These are phyloP conservation scores for Macrotyloma uniflorum DNA, from an alignment of 306 rosid genomes.

Conservation along the genomic window DNA sequence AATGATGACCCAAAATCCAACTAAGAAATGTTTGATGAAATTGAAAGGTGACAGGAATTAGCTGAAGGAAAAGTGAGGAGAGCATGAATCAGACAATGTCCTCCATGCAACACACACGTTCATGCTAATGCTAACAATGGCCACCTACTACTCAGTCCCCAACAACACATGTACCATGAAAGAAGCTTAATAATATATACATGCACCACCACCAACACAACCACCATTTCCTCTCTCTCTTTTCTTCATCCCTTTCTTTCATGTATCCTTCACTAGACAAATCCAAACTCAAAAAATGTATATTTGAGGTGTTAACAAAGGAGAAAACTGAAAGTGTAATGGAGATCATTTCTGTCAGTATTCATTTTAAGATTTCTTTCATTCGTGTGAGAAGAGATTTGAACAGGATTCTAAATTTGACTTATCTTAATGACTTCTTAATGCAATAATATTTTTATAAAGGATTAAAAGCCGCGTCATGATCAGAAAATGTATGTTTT, in stretches of 20 bases:
- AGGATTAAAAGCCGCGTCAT: background rate
- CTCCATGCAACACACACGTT: background rate
- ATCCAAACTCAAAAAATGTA: background rate
- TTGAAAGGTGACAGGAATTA: conserved; percentile 19
- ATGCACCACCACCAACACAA: conserved; percentile 7
- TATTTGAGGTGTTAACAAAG: background rate
- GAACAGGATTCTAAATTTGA: conserved; percentile 11
- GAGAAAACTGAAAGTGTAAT: background rate
- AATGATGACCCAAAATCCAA: conserved; percentile 16
- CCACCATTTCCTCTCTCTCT: conserved; percentile 1
- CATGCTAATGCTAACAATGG: background rate
- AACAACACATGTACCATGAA: background rate
- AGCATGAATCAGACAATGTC: too few species aligned
- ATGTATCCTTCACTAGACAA: conserved; percentile 8
- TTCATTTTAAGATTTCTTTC: background rate
- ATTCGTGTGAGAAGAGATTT: background rate
- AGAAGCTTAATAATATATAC: conserved; percentile 4
- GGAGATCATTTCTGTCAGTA: conserved; percentile 1
- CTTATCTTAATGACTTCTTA: background rate
- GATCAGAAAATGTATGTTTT: too few species aligned
- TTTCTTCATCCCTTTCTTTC: conserved; percentile 9
- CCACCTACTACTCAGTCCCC: too few species aligned
- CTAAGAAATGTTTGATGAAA: conserved; percentile 12
- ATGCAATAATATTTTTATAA: background rate
- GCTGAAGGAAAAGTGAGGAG: too few species aligned